Conservation (phyloP, 2,329 filamentous ascomycete genomes). For the Truncatella angustata region DNA sequence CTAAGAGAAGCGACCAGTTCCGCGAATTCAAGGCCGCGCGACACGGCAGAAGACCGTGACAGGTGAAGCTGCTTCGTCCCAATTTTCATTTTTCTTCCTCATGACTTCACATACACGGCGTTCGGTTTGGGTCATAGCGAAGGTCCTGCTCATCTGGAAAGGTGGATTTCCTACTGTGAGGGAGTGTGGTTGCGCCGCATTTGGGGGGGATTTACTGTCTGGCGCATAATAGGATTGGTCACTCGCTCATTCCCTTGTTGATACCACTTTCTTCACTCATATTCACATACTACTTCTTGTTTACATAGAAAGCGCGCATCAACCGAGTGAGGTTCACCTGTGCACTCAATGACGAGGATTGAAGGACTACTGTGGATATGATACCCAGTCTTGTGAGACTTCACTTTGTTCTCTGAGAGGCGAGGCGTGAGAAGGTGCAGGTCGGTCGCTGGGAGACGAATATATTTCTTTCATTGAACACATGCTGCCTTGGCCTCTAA, state of each 20-base stretch:
- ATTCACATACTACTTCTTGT: neutral
- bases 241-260: slow-evolving; percentile 8
- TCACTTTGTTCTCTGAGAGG: no score
- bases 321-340: no score
- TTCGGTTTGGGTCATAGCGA: slow-evolving; percentile 7
- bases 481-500: no score
- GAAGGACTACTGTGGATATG: neutral
- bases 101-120: slow-evolving; percentile 5
- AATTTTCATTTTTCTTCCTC: neutral
- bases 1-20: slow-evolving; percentile 7
- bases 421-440: no score
- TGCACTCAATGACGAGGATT: no score
- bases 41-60: neutral
- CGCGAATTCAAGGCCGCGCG: neutral
- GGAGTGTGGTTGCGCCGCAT: neutral
- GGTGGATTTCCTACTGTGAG: neutral
- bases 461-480: no score
- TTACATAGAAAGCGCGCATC: slow-evolving; percentile 4
- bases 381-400: neutral
- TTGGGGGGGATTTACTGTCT: neutral
- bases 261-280: slow-evolving; percentile 7
- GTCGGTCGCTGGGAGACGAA: no score
- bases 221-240: slow-evolving; percentile 6
- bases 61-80: neutral
- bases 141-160: neutral